Evolutionary conservation across 208 protist genomes (phyloP).

Genomic region (Spongospora subterranea): DNA sequence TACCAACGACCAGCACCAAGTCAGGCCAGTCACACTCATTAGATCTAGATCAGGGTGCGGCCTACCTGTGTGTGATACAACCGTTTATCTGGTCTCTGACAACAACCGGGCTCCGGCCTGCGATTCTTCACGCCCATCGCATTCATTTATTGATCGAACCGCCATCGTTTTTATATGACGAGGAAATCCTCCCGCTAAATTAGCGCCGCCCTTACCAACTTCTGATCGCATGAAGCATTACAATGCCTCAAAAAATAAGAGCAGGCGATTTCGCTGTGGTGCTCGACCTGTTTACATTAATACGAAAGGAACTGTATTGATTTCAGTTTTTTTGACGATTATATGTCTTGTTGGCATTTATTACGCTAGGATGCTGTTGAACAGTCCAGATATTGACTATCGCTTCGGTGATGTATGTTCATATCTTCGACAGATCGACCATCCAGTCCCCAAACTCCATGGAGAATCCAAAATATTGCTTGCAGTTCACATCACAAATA

Average conservation of each 20-base stretch:
- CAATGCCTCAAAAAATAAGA: background rate
- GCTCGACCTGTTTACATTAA: background rate
- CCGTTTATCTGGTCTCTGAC: too few species aligned
- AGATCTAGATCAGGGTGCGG: too few species aligned
- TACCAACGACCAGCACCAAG: too few species aligned
- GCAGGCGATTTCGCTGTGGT: background rate
- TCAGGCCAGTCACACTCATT: too few species aligned
- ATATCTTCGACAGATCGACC: background rate
- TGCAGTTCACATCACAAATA: background rate
- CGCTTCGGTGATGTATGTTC: background rate
- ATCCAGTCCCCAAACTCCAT: background rate
- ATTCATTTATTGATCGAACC: too few species aligned
- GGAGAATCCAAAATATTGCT: background rate
- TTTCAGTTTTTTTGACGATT: background rate
- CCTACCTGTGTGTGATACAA: too few species aligned
- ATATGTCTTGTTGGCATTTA: background rate
- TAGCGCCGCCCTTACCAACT: too few species aligned
- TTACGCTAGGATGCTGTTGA: background rate
- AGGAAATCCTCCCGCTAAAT: too few species aligned
- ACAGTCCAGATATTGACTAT: background rate
- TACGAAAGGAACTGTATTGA: background rate
- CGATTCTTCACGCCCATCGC: too few species aligned
- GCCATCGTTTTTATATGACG: too few species aligned
- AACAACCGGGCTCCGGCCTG: too few species aligned
- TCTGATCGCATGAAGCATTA: background rate